Evolutionary conservation across 441 rosid genomes (phyloP).

Genomic region (Mallotus japonicus): DNA sequence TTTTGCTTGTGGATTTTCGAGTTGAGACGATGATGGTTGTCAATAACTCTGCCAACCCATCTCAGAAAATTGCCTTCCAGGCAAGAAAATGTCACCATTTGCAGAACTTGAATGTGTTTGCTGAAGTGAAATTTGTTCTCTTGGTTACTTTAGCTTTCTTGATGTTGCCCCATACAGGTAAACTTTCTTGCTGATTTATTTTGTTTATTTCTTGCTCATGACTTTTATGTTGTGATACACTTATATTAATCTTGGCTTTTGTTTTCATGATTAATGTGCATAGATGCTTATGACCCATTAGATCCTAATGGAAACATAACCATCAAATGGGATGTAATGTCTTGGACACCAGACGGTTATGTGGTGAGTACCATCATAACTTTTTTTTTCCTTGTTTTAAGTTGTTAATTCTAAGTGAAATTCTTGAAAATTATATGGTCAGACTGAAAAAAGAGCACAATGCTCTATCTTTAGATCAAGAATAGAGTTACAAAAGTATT

Average conservation of each 20-base stretch:
- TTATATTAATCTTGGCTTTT: neutral
- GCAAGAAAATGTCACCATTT: slow-evolving; percentile 6
- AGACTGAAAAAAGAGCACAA: neutral
- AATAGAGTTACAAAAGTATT: neutral
- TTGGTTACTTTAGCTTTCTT: slow-evolving; percentile 28
- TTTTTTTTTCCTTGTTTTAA: neutral
- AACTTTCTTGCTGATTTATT: slow-evolving; percentile 7
- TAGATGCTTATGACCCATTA: slow-evolving; percentile 66
- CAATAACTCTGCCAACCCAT: neutral
- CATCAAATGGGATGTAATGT: slow-evolving; percentile 70
- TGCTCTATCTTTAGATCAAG: neutral
- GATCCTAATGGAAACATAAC: slow-evolving; percentile 73
- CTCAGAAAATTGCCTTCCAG: slow-evolving; percentile 8
- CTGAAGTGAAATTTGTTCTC: slow-evolving; percentile 26
- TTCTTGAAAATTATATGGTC: too few relatives aligned
- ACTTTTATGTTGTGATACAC: neutral
- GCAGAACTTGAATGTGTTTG: slow-evolving; percentile 14
- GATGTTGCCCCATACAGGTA: slow-evolving; percentile 48
- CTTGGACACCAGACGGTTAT: slow-evolving; percentile 74
- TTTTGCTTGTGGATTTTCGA: slow-evolving; percentile 11
- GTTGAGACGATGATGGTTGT: slow-evolving; percentile 23
- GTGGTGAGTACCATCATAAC: slow-evolving; percentile 39
- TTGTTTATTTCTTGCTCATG: neutral
- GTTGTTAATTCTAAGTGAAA: neutral
- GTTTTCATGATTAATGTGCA: slow-evolving; percentile 13